Evolutionary conservation across 257 asterid species (phyloP).

Genomic region (Cinchona pubescens): DNA sequence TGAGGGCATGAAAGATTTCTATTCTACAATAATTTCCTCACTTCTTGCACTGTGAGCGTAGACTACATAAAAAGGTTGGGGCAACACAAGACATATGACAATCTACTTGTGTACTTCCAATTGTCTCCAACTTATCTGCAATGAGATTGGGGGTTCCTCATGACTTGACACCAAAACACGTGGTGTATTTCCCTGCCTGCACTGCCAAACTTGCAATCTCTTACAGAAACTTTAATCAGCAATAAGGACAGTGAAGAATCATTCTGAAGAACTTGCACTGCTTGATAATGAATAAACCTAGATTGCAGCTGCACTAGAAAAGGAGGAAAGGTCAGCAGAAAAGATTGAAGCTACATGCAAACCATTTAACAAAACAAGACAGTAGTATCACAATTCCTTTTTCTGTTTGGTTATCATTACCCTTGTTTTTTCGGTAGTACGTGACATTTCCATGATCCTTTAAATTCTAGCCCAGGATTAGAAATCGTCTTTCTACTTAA

Average conservation of each 20-base stretch:
- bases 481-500: background rate
- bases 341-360: background rate
- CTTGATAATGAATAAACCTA: slow-evolving; percentile 13
- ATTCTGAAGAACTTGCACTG: background rate
- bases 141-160: background rate
- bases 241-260: background rate
- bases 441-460: background rate
- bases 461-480: background rate
- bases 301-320: slow-evolving; percentile 13
- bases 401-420: background rate
- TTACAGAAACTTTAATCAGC: background rate
- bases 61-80: background rate
- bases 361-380: background rate
- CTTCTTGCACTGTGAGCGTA: background rate
- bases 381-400: background rate
- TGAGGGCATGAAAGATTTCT: background rate
- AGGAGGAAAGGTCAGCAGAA: background rate
- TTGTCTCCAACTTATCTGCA: background rate
- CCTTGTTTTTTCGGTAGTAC: background rate
- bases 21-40: background rate
- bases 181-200: background rate
- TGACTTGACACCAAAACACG: background rate
- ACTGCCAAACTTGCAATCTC: background rate
- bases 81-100: background rate
- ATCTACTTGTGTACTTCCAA: background rate